These are phyloP conservation scores for Saksenaea vasiformis DNA, from an alignment of 371 early-diverging fungal genomes.

Conservation along the genomic window DNA sequence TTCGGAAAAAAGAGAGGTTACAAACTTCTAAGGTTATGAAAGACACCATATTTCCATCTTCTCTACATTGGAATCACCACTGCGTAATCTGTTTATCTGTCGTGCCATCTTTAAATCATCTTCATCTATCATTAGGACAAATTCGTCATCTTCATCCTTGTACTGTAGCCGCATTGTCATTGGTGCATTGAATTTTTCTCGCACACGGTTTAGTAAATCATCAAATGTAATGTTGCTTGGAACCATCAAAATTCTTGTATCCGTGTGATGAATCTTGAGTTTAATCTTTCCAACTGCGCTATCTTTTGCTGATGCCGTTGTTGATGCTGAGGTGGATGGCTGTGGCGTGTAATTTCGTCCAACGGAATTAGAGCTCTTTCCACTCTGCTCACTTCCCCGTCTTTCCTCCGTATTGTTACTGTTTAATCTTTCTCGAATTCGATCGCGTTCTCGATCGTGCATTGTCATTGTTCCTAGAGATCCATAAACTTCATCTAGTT, in stretches of 20 bases:
- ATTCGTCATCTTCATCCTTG: constrained; percentile 86
- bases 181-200: constrained; percentile 24
- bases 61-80: constrained; percentile 39
- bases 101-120: constrained; percentile 89
- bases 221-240: constrained; percentile 21
- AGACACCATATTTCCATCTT: constrained; percentile 71
- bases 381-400: constrained; percentile 8
- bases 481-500: constrained; percentile 38
- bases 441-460: constrained; percentile 15
- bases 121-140: constrained; percentile 87
- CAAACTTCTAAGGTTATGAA: constrained; percentile 10
- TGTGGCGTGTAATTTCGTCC: not conserved
- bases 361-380: not conserved
- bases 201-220: constrained; percentile 19
- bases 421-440: constrained; percentile 16
- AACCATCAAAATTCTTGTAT: constrained; percentile 23
- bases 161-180: constrained; percentile 70
- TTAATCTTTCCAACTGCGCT: constrained; percentile 20
- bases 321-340: constrained; percentile 19
- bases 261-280: constrained; percentile 23
- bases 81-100: constrained; percentile 54
- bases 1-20: not conserved
- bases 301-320: constrained; percentile 21
- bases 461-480: constrained; percentile 24
- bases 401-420: constrained; percentile 6